Percentiles rank a stretch among this genome's conserved stretches.
Evolutionary conservation across 768 basidiomycete species (phyloP).

Genomic region (Botryobasidium botryosum): DNA sequence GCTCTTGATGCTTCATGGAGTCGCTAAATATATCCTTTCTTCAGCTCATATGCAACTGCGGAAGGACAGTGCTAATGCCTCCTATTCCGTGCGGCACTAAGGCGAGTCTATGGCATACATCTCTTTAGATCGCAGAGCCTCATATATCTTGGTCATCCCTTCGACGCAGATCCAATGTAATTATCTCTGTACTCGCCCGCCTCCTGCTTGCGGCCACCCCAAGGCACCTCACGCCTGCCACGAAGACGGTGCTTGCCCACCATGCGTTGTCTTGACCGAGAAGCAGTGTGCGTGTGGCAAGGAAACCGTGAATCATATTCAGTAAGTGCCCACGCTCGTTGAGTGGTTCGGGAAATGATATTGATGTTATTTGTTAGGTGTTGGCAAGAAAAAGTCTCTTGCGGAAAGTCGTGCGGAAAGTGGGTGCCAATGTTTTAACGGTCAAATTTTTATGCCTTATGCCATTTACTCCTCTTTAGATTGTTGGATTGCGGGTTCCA

Average conservation of each 20-base stretch:
- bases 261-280: slow-evolving; percentile 64
- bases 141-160: not conserved
- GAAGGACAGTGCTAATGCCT: slow-evolving; percentile 71
- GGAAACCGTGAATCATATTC: slow-evolving; percentile 54
- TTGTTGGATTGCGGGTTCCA: slow-evolving; percentile 78
- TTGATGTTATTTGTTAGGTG: slow-evolving; percentile 29
- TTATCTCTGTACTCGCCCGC: slow-evolving; percentile 60
- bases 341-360: not conserved
- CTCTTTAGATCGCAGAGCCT: not conserved
- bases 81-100: slow-evolving; percentile 74
- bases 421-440: slow-evolving; percentile 21
- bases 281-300: slow-evolving; percentile 86
- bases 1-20: not conserved
- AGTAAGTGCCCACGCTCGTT: not conserved
- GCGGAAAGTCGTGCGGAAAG: slow-evolving; percentile 70
- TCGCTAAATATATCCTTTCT: not conserved
- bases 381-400: slow-evolving; percentile 72
- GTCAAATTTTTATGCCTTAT: not conserved
- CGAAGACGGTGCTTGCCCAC: slow-evolving; percentile 61
- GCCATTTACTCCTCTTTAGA: slow-evolving; percentile 18
- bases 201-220: slow-evolving; percentile 69
- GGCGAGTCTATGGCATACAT: not conserved
- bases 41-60: slow-evolving; percentile 67
- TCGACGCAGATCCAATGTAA: slow-evolving; percentile 43
- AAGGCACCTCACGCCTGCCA: slow-evolving; percentile 69